These are phyloP conservation scores for Rhypophila decipiens DNA, from an alignment of 495 filamentous ascomycete genomes.

Conservation along the genomic window DNA sequence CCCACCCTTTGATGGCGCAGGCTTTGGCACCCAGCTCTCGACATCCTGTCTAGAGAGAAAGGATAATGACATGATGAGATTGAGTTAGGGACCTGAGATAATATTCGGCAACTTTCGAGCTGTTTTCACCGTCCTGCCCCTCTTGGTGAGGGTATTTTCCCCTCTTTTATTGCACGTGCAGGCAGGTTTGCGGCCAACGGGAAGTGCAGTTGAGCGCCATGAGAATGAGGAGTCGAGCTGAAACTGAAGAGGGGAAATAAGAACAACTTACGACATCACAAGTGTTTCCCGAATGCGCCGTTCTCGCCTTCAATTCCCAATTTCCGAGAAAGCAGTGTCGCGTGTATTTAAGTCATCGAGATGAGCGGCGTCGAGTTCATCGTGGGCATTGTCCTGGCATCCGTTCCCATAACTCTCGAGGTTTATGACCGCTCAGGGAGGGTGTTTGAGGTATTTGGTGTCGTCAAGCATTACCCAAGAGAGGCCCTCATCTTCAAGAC, in stretches of 20 bases:
- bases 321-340: not conserved
- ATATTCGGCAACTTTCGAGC: no score
- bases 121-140: no score
- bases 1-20: conserved; percentile 3
- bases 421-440: not conserved
- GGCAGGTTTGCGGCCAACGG: no score
- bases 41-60: not conserved
- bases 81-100: no score
- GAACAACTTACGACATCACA: no score
- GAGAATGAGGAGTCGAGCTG: no score
- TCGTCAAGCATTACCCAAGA: conserved; percentile 1
- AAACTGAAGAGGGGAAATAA: no score
- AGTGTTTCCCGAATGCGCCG: no score
- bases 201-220: no score
- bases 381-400: conserved; percentile 1
- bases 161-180: no score
- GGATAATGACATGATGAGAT: not conserved
- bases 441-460: not conserved
- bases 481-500: conserved; percentile 1
- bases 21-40: not conserved
- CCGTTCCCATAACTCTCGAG: not conserved
- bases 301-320: no score
- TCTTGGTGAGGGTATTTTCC: no score
- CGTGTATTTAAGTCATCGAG: not conserved
- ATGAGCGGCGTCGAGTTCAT: conserved; percentile 8